Evolutionary conservation across 345 rosid species (phyloP).

Genomic region (Moringa oleifera): DNA sequence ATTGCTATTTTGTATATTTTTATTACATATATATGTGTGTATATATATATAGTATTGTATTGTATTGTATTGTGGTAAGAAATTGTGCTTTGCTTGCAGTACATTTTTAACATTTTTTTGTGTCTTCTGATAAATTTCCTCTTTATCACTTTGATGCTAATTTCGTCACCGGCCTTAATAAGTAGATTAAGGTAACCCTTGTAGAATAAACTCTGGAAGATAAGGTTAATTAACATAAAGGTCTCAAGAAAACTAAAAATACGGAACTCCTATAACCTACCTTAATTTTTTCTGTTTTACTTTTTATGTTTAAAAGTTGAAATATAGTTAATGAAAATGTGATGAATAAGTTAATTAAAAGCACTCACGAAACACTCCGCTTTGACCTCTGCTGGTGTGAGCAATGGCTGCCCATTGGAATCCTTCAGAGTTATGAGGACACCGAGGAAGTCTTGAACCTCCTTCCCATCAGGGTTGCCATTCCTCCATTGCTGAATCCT

Average conservation of each 20-base stretch:
- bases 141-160: no score
- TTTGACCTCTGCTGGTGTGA: conserved; percentile 26
- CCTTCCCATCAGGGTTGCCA: conserved; percentile 10
- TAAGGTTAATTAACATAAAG: no score
- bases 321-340: not conserved
- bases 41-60: not conserved
- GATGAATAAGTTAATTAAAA: not conserved
- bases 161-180: no score
- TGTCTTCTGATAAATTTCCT: no score
- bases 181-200: no score
- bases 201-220: no score
- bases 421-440: conserved; percentile 23
- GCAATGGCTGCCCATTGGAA: conserved; percentile 17
- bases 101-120: no score
- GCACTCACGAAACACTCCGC: conserved; percentile 23
- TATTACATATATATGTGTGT: not conserved
- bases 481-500: conserved; percentile 22
- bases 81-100: not conserved
- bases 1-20: no score
- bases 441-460: conserved; percentile 30
- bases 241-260: no score
- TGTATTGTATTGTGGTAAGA: not conserved
- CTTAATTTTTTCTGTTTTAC: no score
- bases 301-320: not conserved
- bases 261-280: no score